Base-by-base conservation (phyloP, 2,329 filamentous ascomycete species). In the Pseudogymnoascus sp. region DNA sequence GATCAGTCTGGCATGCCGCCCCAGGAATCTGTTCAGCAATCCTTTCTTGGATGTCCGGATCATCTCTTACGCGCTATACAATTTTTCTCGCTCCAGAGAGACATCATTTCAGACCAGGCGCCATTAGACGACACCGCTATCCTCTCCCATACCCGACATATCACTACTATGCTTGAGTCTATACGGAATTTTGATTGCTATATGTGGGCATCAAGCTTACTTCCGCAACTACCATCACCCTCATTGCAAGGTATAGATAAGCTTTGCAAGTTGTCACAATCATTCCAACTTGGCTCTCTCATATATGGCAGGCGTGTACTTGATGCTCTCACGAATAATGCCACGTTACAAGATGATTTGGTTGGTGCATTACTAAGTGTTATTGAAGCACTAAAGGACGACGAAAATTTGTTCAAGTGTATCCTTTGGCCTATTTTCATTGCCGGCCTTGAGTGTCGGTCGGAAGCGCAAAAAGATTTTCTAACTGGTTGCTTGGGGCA, bases 371-470 rank as follows among this genome's bases (percentile, higher is more conserved):
- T 75, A 19, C 61, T 75, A 0, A 63, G 65, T 7, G 21, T 70
- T 13, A 72, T 73, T 26, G 63, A 66, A 19, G 64, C 63, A 0
- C 62, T 75, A 60, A 68, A 69, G 42, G 42, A 46, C 21, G 42
- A 46, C 13, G 13, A 7, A 46, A 46, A 7, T 19, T 26, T 46
- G 11, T 46, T 46, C 19, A 76, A 76, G 61, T 75, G 76, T 42
- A 66, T 76, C 0, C 69, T 77, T 4, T 68, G 76, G 2, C 74
- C 75, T 0, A 68, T 76, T 0, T 76, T 77, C 44, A 63, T 77
- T 0, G 73, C 73, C 0, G 74, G 70, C 4, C 69, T 69, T 15
- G 75, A 75, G 64, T 70, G 70, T 1, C 66, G 33, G 11, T 69
- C 70, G 13, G 56, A 66, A 19, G 56, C 66, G 15, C 19, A 72